Evolutionary conservation across 345 rosid genomes (phyloP).

Genomic region (Salix koriyanagi): DNA sequence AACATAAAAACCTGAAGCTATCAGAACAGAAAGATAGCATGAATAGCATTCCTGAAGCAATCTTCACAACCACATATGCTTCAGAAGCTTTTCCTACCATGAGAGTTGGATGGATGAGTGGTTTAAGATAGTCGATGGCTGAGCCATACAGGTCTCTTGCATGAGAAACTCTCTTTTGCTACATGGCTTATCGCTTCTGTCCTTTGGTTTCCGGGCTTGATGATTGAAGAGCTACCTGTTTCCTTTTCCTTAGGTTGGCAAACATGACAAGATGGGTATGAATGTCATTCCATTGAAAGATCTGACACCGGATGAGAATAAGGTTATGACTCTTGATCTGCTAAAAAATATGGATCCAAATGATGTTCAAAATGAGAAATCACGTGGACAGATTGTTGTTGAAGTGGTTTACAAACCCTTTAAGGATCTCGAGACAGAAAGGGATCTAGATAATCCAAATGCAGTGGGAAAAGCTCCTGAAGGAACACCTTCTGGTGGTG

Average conservation of each 20-base stretch:
- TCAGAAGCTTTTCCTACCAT: background rate
- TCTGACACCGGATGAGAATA: conserved; percentile 60
- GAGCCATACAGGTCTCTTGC: too few species aligned
- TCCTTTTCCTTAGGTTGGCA: conserved; percentile 53
- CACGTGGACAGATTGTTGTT: conserved; percentile 66
- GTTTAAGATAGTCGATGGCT: too few species aligned
- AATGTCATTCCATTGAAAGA: conserved; percentile 75
- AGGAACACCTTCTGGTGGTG: conserved; percentile 83
- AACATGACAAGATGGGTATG: conserved; percentile 94
- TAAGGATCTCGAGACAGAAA: conserved; percentile 50
- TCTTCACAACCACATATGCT: too few species aligned
- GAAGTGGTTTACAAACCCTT: conserved; percentile 77
- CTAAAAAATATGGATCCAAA: conserved; percentile 64
- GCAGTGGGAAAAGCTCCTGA: conserved; percentile 68
- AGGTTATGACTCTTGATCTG: conserved; percentile 61
- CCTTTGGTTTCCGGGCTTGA: background rate
- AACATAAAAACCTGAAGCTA: too few species aligned
- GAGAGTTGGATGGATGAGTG: background rate
- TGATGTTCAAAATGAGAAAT: conserved; percentile 56
- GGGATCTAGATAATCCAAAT: conserved; percentile 46
- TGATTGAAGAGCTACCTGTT: background rate
- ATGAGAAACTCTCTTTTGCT: too few species aligned
- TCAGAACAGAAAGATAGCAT: too few species aligned
- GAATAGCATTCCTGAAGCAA: too few species aligned
- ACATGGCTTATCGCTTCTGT: background rate